These are phyloP conservation scores for Phalaenopsis aphrodite DNA, from an alignment of 106 monocot species.

Conservation along the genomic window DNA sequence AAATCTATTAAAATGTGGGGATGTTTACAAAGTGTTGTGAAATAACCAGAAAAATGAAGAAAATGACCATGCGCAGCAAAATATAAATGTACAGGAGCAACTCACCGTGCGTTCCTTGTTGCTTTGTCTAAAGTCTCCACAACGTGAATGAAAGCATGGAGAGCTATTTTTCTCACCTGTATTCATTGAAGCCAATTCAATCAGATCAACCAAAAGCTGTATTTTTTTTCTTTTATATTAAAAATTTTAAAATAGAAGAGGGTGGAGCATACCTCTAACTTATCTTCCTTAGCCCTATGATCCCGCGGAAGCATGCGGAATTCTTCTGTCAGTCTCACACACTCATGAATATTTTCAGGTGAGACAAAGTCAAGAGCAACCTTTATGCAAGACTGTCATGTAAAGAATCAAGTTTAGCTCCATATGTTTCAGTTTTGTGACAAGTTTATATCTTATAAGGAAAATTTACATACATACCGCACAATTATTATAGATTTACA, in stretches of 20 bases:
- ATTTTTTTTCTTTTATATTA: neutral
- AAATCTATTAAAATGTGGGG: neutral
- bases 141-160: constrained; percentile 5
- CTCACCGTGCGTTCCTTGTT: neutral
- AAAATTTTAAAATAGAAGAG: neutral
- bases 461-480: too few relatives aligned
- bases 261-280: constrained; percentile 24
- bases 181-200: neutral
- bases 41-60: neutral
- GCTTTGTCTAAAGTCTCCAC: neutral
- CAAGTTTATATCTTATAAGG: neutral
- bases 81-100: neutral
- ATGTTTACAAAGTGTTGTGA: neutral
- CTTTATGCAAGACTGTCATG: constrained; percentile 46
- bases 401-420: neutral
- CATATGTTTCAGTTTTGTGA: neutral
- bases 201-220: neutral
- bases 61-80: neutral
- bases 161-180: constrained; percentile 8
- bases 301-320: constrained; percentile 33
- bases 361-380: constrained; percentile 50
- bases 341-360: constrained; percentile 36
- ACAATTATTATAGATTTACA: too few relatives aligned
- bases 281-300: constrained; percentile 41
- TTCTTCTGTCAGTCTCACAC: constrained; percentile 29